Base-by-base conservation (phyloP, 1,284 basidiomycete species). In the Ganoderma multipileum region DNA sequence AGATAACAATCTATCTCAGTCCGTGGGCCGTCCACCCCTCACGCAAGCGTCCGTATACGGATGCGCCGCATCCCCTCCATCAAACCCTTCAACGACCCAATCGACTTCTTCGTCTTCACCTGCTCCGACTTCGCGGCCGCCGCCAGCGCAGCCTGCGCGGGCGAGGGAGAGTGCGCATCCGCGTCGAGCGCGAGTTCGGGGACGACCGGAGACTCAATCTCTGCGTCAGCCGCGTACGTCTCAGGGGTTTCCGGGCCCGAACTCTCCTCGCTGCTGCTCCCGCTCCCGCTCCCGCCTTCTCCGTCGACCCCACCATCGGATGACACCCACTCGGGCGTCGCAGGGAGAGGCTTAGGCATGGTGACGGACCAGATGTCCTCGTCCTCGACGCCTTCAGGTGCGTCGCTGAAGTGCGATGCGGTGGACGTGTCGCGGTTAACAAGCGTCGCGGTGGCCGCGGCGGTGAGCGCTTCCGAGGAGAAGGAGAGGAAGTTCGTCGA, bases 331-430 rank as follows among this genome's bases (percentile, higher is more conserved):
- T 36, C 57, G 36, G 38, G 57, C 57, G 57, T 38, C 11, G 38
- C n/a, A 11, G 57, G 38, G 36, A 23, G 5, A 8, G 28, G 38
- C 18, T 11, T 28, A 16, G 60, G 41, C 41, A 18, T 12, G 20
- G 23, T 28, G 39, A 41, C 38, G 23, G 38, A 41, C 39, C 38
- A 41, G 39, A 26, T 6, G 59, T 58, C 55, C 58, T 60, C 44
- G 44, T n/a, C 20, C 44, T n/a, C 44, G 44, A 0, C 44, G 42
- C 42, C 20, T 33, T 33, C 33, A 8, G 33, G 33, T 8, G 33
- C 33, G n/a, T 47, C 38, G 58, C 58, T 60, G 58, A 41, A 60
- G 58, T 39, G 58, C 58, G 58, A 60, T 12, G 38, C 55, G 55
- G 55, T 58, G 1, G 52, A 55, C 7, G 55, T 58, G 20, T 58